Evolutionary conservation across 2,329 filamentous ascomycete genomes (phyloP).

Genomic region (Pseudopithomyces chartarum): DNA sequence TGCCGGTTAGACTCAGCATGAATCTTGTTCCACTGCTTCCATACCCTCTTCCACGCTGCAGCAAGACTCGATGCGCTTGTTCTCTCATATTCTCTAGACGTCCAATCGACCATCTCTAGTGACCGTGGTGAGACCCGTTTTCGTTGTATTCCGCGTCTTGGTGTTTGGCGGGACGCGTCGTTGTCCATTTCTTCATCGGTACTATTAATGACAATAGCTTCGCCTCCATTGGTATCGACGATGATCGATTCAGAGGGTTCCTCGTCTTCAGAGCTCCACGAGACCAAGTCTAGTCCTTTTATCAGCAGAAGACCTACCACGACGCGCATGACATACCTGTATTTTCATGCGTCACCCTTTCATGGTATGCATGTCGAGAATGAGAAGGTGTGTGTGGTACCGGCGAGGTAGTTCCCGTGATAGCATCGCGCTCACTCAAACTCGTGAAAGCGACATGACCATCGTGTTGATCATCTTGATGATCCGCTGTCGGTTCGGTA

Average conservation of each 20-base stretch:
- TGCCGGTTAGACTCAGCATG: slow-evolving; percentile 3
- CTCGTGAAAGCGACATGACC: neutral
- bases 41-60: slow-evolving; percentile 7
- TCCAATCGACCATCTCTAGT: slow-evolving; percentile 13
- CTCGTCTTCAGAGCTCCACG: slow-evolving; percentile 3
- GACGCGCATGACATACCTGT: neutral
- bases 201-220: slow-evolving; percentile 9
- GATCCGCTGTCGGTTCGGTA: neutral
- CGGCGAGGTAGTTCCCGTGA: slow-evolving; percentile 2
- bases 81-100: slow-evolving; percentile 10
- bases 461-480: too few species aligned
- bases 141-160: slow-evolving; percentile 9
- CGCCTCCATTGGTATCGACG: slow-evolving; percentile 6
- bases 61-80: slow-evolving; percentile 9
- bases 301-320: neutral
- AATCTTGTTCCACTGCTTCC: slow-evolving; percentile 2
- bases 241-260: slow-evolving; percentile 8
- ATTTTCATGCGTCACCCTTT: slow-evolving; percentile 8
- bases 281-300: slow-evolving; percentile 8
- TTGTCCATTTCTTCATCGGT: slow-evolving; percentile 11
- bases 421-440: slow-evolving; percentile 7
- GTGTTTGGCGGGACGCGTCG: slow-evolving; percentile 4
- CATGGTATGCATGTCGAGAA: slow-evolving; percentile 7
- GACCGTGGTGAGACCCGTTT: slow-evolving; percentile 9
- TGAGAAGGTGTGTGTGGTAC: slow-evolving; percentile 7